Evolutionary conservation across 1,284 basidiomycete species (phyloP), one percentile per base, ranked within the genome.

Genomic region (Cryptococcus amylolentus): DNA sequence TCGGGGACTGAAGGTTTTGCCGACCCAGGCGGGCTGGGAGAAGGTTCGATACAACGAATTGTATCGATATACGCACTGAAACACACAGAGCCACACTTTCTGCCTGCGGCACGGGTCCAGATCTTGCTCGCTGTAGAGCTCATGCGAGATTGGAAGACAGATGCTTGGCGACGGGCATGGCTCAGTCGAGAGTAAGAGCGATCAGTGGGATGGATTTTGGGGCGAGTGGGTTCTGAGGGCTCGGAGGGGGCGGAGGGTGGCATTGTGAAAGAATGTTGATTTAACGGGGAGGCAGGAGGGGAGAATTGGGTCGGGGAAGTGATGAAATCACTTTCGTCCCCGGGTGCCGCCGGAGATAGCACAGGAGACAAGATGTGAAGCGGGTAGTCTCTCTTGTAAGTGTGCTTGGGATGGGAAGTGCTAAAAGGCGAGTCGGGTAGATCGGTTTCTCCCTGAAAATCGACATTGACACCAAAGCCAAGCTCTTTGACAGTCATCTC

Each of bases 71-170:
- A 51, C 5, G 60, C 55, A 3, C 62, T 59, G 54, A 73, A 56
- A 2, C 63, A 58, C 14, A 74, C 61, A 2, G 66, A 62, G 4
- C 72, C 73, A 18, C 69, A 62, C n/a, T 65, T 64, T 41, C 66
- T 56, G 2, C 67, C 73, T 7, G 70, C 69, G 1, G 68, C 72
- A 23, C 71, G 56, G 1, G 64, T 63, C 70, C 67, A 74, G 0
- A 73, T 50, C 31, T 61, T 59, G 5, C 51, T 60, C 1, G 69
- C 64, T 0, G 69, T 69, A n/a, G 53, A 57, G 5, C 64, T 58
- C 50, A 70, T 57, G 6, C 61, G 54, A 18, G 61, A 59, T 26
- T 64, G 58, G 41, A 68, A 54, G 26, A 55, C 50, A 1, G 67
- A 66, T n/a, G 65, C 65, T 28, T 57, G 51, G 39, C 65, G 51